Conservation (phyloP, 371 early-diverging fungal species). For the Circinella umbellata region DNA sequence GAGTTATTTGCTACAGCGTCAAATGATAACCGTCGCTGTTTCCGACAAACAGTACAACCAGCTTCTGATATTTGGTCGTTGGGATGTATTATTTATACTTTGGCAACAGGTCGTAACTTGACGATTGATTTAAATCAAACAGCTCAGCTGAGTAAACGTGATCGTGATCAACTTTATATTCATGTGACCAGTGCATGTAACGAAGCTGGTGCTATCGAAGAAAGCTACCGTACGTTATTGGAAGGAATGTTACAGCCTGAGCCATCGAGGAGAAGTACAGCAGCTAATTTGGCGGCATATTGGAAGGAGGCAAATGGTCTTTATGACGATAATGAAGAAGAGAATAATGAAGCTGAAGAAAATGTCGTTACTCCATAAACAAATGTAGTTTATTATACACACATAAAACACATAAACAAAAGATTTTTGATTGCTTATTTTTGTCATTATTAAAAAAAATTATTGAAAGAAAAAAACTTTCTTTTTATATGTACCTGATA, state of each 20-base stretch:
- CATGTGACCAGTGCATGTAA: slow-evolving; percentile 16
- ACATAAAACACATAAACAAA: too few species aligned
- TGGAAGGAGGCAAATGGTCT: slow-evolving; percentile 23
- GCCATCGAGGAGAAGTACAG: slow-evolving; percentile 14
- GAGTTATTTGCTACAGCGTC: slow-evolving; percentile 13
- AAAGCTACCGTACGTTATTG: slow-evolving; percentile 9
- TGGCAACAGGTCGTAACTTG: slow-evolving; percentile 17
- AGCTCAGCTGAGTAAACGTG: neutral
- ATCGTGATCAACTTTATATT: slow-evolving; percentile 14
- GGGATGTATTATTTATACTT: slow-evolving; percentile 21
- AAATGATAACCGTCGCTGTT: slow-evolving; percentile 6
- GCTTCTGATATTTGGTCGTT: slow-evolving; percentile 25
- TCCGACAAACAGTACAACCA: slow-evolving; percentile 8
- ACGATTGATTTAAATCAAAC: neutral
- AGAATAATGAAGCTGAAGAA: slow-evolving; percentile 5
- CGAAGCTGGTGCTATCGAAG: slow-evolving; percentile 17
- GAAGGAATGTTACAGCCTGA: slow-evolving; percentile 24
- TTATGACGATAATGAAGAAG: slow-evolving; percentile 16
- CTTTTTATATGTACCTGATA: too few species aligned
- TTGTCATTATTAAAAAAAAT: too few species aligned
- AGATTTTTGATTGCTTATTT: too few species aligned
- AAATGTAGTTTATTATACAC: neutral
- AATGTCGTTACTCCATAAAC: neutral
- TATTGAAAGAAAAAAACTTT: too few species aligned
- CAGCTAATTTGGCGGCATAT: slow-evolving; percentile 9